Percentiles rank a stretch among this genome's conserved stretches.
Conservation (phyloP, 2,329 filamentous ascomycete species). For the Penicillium digitatum region DNA sequence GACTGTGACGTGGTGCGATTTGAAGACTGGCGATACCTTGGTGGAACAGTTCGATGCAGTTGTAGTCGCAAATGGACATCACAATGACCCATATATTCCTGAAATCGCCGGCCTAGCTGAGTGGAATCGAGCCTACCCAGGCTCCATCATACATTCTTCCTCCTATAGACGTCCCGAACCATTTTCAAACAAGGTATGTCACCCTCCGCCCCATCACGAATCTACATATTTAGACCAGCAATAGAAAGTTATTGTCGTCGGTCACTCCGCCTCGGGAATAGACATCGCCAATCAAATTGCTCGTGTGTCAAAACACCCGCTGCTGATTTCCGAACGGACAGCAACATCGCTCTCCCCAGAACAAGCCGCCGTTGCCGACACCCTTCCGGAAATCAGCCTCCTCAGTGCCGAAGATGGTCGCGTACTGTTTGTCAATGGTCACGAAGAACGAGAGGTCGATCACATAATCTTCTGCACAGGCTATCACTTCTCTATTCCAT, state of each 20-base stretch:
- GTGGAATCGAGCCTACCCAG: conserved; percentile 3
- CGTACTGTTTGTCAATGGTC: conserved; percentile 3
- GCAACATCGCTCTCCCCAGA: conserved; percentile 1
- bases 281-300: conserved; percentile 11
- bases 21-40: not conserved
- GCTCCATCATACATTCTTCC: conserved; percentile 6
- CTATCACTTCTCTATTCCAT: conserved; percentile 9
- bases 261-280: conserved; percentile 12
- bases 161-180: conserved; percentile 5
- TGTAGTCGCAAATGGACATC: conserved; percentile 11
- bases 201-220: not conserved
- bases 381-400: conserved; percentile 1
- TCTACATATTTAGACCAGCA: not conserved
- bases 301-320: conserved; percentile 5
- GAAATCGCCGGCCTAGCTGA: conserved; percentile 1
- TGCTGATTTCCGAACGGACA: conserved; percentile 10
- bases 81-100: conserved; percentile 11
- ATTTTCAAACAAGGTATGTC: conserved; percentile 7
- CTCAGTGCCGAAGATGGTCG: not conserved
- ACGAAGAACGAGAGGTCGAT: conserved; percentile 4
- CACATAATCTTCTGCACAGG: conserved; percentile 10
- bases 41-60: conserved; percentile 4
- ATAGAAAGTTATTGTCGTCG: conserved; percentile 14
- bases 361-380: not conserved
- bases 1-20: conserved; percentile 6